Base-by-base conservation (phyloP, 73 alveolate species). In the Paraurostyla sp. region DNA sequence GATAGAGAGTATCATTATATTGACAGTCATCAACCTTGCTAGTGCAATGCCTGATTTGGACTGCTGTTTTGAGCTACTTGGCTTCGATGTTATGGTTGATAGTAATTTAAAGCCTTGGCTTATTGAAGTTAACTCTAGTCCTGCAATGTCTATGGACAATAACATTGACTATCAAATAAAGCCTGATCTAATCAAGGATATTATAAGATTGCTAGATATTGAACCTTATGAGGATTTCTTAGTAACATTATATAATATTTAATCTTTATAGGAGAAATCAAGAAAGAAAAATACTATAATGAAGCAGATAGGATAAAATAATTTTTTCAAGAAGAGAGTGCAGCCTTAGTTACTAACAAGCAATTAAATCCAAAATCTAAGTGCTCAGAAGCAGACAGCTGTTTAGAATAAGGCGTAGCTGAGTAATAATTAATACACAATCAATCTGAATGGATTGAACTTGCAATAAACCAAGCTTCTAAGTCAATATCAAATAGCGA, bases 11-110 rank as follows among this genome's bases (percentile, higher is more conserved):
- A 85, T 91, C 15, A 68, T 85, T 3, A 62, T 91, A 13, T 68
- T 91, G 16, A 91, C 96, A 20, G 60, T 84, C 23, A 29, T 91
- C 0, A 73, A 85, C 35, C 51, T 91, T 60, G 57, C 87, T 22
- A 36, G 83, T 25, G 27, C 54, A 15, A 50, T 54, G 49, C 96
- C 89, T 2, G 89, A 91, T 40, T 23, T 33, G 32, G 91, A 91
- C 16, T 85, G 93, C 69, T 83, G 95, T 58, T 91, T 91, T 76
- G 93, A 85, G 42, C 71, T 91, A 18, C 41, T 85, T 45, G 96
- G 96, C 13, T 91, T 91, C 50, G 93, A 91, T 59, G 63, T 91
- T 11, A 76, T 91, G 85, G 87, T 91, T 20, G 96, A 91, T 78
- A 15, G 29, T 9, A 54, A 75, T 32, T 25, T 50, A 38, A 91